Evolutionary conservation across 2,329 filamentous ascomycete species (phyloP).

Genomic region (Aspergillus sp.): DNA sequence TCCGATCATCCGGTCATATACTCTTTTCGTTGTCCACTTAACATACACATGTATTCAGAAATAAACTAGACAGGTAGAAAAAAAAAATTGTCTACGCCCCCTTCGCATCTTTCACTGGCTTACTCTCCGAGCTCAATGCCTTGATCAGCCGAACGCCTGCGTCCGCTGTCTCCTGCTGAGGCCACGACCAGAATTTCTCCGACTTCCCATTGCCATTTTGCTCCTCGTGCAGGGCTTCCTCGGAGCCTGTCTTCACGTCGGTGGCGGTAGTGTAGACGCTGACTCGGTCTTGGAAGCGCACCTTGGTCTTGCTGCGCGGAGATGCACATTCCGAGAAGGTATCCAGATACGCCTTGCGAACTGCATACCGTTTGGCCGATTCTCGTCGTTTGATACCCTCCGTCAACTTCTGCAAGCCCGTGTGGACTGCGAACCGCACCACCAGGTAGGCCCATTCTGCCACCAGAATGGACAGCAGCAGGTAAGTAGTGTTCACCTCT

Average conservation of each 20-base stretch:
- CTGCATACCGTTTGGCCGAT: slow-evolving; percentile 71
- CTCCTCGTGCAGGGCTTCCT: slow-evolving; percentile 24
- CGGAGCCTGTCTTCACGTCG: slow-evolving; percentile 27
- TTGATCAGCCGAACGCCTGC: slow-evolving; percentile 54
- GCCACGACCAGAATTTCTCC: slow-evolving; percentile 54
- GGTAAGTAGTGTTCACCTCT: slow-evolving; percentile 70
- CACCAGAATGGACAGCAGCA: slow-evolving; percentile 76
- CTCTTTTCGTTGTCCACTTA: background rate
- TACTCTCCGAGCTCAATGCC: slow-evolving; percentile 28
- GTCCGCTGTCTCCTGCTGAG: slow-evolving; percentile 51
- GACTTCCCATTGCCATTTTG: slow-evolving; percentile 40
- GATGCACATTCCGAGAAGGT: slow-evolving; percentile 7
- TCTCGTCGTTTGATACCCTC: slow-evolving; percentile 81
- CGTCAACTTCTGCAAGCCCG: slow-evolving; percentile 73
- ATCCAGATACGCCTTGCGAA: slow-evolving; percentile 71
- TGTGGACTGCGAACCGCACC: slow-evolving; percentile 67
- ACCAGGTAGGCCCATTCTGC: slow-evolving; percentile 83
- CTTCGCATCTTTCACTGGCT: slow-evolving; percentile 16
- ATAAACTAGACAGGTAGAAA: background rate
- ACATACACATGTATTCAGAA: background rate
- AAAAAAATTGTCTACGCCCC: slow-evolving; percentile 34
- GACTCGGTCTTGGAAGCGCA: slow-evolving; percentile 35
- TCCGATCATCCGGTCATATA: background rate
- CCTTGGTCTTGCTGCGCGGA: slow-evolving; percentile 22
- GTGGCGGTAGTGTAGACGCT: slow-evolving; percentile 29